Percentiles rank a stretch among this genome's conserved stretches.
These are phyloP conservation scores for Suhomyces chickasaworum DNA, from an alignment of 1,139 yeast genomes.

Conservation along the genomic window DNA sequence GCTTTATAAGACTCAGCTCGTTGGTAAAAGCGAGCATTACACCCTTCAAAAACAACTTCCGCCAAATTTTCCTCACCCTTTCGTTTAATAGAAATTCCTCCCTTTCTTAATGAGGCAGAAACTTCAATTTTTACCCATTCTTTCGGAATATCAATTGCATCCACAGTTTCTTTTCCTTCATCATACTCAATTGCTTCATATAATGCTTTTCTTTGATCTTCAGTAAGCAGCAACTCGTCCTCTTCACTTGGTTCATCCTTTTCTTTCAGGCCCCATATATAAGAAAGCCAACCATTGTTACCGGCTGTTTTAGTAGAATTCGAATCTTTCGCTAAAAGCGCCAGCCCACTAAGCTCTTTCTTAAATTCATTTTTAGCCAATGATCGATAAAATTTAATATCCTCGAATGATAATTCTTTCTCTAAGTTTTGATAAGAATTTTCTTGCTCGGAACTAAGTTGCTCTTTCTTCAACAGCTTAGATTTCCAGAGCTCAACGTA, in stretches of 20 bases:
- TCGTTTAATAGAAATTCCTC: slow-evolving; percentile 68
- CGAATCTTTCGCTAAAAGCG: neutral
- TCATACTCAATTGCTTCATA: slow-evolving; percentile 94
- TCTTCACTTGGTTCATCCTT: slow-evolving; percentile 10
- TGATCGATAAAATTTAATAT: slow-evolving; percentile 81
- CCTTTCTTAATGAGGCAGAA: slow-evolving; percentile 68
- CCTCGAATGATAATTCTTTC: slow-evolving; percentile 65
- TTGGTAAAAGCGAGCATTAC: slow-evolving; percentile 70
- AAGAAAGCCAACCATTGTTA: slow-evolving; percentile 29
- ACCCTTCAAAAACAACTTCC: slow-evolving; percentile 80
- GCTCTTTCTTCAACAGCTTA: slow-evolving; percentile 38
- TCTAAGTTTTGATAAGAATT: slow-evolving; percentile 56
- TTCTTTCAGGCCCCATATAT: slow-evolving; percentile 23
- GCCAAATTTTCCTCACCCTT: slow-evolving; percentile 54
- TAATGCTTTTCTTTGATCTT: slow-evolving; percentile 77
- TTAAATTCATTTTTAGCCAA: slow-evolving; percentile 68
- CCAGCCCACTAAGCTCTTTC: slow-evolving; percentile 39
- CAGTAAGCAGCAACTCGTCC: slow-evolving; percentile 44
- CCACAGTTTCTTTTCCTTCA: slow-evolving; percentile 57
- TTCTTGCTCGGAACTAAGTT: slow-evolving; percentile 37
- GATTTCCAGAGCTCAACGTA: slow-evolving; percentile 72
- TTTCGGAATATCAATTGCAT: slow-evolving; percentile 66
- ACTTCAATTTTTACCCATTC: slow-evolving; percentile 71
- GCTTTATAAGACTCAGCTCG: slow-evolving; percentile 78
- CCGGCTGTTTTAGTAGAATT: neutral